A percentile compares a stretch with the other conserved stretches of the same genome.
phyloP scores from a whole-genome alignment of 371 early-diverging fungal genomes.

The Syncephalastrum sp. region DNA sequence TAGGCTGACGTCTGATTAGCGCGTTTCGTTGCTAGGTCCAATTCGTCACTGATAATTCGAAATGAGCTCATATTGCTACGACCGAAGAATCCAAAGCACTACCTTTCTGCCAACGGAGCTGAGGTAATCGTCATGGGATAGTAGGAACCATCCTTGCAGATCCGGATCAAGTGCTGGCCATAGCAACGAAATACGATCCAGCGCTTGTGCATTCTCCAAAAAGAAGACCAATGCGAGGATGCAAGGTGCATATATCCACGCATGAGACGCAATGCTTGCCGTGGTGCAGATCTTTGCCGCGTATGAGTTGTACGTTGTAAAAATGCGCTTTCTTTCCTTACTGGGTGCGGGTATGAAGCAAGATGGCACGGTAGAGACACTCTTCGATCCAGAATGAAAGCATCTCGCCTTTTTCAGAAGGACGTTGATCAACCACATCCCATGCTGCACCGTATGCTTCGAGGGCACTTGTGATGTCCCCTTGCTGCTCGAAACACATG shows the following conservation, averaged over 20 bases:
- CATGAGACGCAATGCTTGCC: slow-evolving; percentile 25
- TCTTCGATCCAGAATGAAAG: slow-evolving; percentile 67
- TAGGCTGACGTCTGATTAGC: slow-evolving; percentile 11
- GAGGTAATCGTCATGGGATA: slow-evolving; percentile 11
- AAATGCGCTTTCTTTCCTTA: no score
- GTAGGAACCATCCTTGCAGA: slow-evolving; percentile 28
- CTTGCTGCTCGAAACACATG: slow-evolving; percentile 51
- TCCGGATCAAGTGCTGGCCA: slow-evolving; percentile 31
- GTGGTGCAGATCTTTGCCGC: slow-evolving; percentile 6
- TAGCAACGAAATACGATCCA: slow-evolving; percentile 47
- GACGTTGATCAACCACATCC: slow-evolving; percentile 36
- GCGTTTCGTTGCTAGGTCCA: background rate
- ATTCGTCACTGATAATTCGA: no score
- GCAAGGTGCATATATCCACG: slow-evolving; percentile 30
- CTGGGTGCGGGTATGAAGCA: slow-evolving; percentile 21
- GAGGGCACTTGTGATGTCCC: slow-evolving; percentile 47
- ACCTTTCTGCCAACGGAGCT: no score
- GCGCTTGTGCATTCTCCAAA: slow-evolving; percentile 49
- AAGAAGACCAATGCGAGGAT: slow-evolving; percentile 36
- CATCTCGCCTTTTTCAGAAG: slow-evolving; percentile 53
- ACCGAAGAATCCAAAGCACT: no score
- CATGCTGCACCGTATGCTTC: slow-evolving; percentile 56
- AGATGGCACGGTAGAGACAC: slow-evolving; percentile 61
- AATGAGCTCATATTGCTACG: no score
- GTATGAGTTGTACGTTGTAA: no score